phyloP scores from a whole-genome alignment of 1,139 yeast genomes.

The Yamadazyma atmosphaerica region DNA sequence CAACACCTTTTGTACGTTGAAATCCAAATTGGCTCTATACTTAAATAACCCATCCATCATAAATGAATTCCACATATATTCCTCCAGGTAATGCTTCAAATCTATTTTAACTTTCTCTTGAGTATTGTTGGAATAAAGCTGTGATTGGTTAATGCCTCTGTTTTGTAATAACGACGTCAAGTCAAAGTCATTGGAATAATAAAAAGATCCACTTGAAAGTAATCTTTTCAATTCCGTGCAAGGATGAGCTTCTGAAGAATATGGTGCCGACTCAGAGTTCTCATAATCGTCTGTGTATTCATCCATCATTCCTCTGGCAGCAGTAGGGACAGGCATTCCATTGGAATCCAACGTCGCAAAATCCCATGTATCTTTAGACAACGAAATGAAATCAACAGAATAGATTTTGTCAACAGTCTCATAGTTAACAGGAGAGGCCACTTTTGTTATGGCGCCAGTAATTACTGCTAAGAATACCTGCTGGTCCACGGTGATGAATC shows the following conservation, averaged over 20 bases:
- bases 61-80: conserved; percentile 96
- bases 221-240: conserved; percentile 78
- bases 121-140: conserved; percentile 3
- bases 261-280: conserved; percentile 18
- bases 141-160: conserved; percentile 50
- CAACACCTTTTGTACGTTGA: conserved; percentile 53
- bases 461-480: conserved; percentile 79
- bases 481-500: conserved; percentile 67
- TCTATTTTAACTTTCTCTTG: conserved; percentile 21
- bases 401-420: conserved; percentile 80
- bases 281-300: conserved; percentile 14
- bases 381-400: conserved; percentile 82
- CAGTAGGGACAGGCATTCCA: conserved; percentile 51
- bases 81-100: conserved; percentile 63
- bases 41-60: conserved; percentile 81
- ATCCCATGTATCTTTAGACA: conserved; percentile 78
- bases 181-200: conserved; percentile 90
- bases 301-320: conserved; percentile 15
- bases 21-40: conserved; percentile 71
- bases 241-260: conserved; percentile 63
- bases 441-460: conserved; percentile 66
- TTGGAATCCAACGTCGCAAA: conserved; percentile 60
- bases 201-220: conserved; percentile 84
- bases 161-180: conserved; percentile 79
- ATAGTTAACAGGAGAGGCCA: conserved; percentile 80